phyloP scores from a whole-genome alignment of 176 grass and related monocot species.

The Cymbopogon citratus region DNA sequence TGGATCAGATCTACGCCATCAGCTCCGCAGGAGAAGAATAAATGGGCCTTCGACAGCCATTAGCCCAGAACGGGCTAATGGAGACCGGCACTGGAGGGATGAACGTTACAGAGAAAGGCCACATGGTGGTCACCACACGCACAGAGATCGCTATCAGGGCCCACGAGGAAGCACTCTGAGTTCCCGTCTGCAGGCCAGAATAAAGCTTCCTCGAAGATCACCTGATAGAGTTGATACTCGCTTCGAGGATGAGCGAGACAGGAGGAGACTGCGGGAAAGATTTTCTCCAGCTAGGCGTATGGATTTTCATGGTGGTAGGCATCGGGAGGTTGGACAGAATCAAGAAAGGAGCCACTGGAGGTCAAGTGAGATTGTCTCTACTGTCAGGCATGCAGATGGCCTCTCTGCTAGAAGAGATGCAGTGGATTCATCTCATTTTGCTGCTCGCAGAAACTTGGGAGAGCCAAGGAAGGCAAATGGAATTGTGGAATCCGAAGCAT shows the following conservation, averaged over 20 bases:
- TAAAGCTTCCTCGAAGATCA: conserved; percentile 75
- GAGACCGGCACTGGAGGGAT: conserved; percentile 31
- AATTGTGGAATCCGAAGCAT: conserved; percentile 35
- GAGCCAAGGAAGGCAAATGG: conserved; percentile 44
- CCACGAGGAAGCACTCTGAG: conserved; percentile 44
- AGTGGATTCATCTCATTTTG: conserved; percentile 35
- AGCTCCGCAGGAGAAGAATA: conserved; percentile 65
- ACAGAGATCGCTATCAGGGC: conserved; percentile 30
- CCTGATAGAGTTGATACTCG: conserved; percentile 42
- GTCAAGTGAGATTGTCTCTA: conserved; percentile 44
- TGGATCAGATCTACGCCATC: conserved; percentile 79
- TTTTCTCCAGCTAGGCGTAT: conserved; percentile 42
- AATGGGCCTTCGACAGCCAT: conserved; percentile 40
- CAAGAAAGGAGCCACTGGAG: conserved; percentile 35
- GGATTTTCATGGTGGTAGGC: conserved; percentile 35
- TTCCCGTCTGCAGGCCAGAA: conserved; percentile 72
- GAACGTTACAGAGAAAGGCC: conserved; percentile 42
- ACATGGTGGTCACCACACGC: conserved; percentile 26
- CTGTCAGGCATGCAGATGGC: conserved; percentile 34
- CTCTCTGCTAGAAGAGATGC: conserved; percentile 34
- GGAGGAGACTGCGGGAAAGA: conserved; percentile 41
- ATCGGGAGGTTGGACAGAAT: conserved; percentile 30
- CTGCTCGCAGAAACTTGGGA: conserved; percentile 47
- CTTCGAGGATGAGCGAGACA: conserved; percentile 54
- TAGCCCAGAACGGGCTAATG: conserved; percentile 33